phyloP scores from a whole-genome alignment of 2,329 filamentous ascomycete genomes.

The Trichophyton mentagrophytes region DNA sequence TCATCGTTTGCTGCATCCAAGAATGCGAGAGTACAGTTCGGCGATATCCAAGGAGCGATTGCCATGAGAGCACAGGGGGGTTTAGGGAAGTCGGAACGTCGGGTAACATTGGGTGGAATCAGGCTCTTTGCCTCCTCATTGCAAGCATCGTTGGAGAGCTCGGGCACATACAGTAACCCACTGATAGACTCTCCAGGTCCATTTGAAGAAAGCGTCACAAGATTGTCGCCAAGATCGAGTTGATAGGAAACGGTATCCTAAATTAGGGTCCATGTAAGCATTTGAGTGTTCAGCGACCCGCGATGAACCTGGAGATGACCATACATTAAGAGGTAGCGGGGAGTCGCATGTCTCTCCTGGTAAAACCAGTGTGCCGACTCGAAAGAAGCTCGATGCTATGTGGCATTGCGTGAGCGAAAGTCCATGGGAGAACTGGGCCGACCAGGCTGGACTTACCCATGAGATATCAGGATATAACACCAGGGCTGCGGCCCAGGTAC shows the following conservation, averaged over 20 bases:
- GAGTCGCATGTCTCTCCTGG: not conserved
- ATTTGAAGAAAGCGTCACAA: conserved; percentile 56
- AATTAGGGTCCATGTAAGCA: not conserved
- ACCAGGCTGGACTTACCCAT: not conserved
- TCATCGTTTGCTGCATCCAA: conserved; percentile 50
- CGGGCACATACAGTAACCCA: conserved; percentile 77
- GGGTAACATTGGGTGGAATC: conserved; percentile 63
- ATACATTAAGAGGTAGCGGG: not conserved
- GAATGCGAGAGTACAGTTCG: conserved; percentile 60
- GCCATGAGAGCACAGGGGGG: conserved; percentile 62
- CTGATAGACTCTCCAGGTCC: conserved; percentile 55
- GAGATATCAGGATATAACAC: not conserved
- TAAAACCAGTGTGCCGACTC: not conserved
- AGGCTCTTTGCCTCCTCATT: conserved; percentile 48
- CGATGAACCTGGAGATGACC: not conserved
- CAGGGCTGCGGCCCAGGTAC: not conserved
- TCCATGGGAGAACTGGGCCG: not conserved
- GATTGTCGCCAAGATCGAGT: conserved; percentile 38
- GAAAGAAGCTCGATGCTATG: not conserved
- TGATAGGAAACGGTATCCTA: not conserved
- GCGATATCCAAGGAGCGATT: conserved; percentile 72
- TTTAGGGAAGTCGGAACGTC: conserved; percentile 52
- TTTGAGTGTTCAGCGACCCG: not conserved
- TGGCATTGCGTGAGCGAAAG: not conserved
- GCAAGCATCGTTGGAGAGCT: conserved; percentile 52